phyloP scores from a whole-genome alignment of 1,284 basidiomycete species.

The Trametes versicolor region DNA sequence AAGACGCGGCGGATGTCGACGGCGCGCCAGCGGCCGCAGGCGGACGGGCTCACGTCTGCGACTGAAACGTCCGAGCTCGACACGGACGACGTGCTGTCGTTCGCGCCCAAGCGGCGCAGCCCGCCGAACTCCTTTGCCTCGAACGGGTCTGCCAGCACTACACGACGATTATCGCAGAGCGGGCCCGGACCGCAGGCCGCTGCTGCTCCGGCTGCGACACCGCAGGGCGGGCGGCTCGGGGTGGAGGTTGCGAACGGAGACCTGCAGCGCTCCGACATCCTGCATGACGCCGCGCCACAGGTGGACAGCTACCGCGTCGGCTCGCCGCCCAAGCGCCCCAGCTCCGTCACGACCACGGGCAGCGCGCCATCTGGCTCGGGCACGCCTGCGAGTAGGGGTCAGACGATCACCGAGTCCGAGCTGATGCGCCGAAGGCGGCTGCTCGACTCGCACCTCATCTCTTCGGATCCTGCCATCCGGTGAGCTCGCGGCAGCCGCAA shows the following conservation, averaged over 20 bases:
- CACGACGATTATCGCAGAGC: slow-evolving; percentile 25
- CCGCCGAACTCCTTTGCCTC: slow-evolving; percentile 44
- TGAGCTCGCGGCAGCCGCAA: slow-evolving; percentile 23
- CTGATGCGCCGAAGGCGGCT: slow-evolving; percentile 80
- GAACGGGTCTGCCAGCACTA: slow-evolving; percentile 25
- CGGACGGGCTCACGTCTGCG: slow-evolving; percentile 40
- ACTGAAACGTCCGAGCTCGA: slow-evolving; percentile 47
- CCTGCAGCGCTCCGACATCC: slow-evolving; percentile 25
- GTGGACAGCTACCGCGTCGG: slow-evolving; percentile 12
- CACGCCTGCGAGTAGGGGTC: slow-evolving; percentile 46
- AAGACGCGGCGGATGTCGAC: slow-evolving; percentile 21
- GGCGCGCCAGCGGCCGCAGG: slow-evolving; percentile 8
- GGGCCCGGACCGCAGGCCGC: background rate
- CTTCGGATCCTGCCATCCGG: slow-evolving; percentile 26
- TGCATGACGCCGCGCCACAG: slow-evolving; percentile 25
- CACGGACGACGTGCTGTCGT: slow-evolving; percentile 75
- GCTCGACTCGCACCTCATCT: slow-evolving; percentile 68
- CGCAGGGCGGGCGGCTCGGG: background rate
- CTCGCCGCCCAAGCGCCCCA: slow-evolving; percentile 21
- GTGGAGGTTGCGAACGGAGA: background rate
- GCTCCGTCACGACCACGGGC: background rate
- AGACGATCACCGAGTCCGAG: slow-evolving; percentile 81
- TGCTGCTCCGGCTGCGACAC: background rate
- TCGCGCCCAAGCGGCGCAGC: slow-evolving; percentile 69
- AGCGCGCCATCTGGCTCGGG: slow-evolving; percentile 8